These are phyloP conservation scores for Phytophthora macrochlamydospora DNA, from an alignment of 352 stramenopile species.

Conservation along the genomic window DNA sequence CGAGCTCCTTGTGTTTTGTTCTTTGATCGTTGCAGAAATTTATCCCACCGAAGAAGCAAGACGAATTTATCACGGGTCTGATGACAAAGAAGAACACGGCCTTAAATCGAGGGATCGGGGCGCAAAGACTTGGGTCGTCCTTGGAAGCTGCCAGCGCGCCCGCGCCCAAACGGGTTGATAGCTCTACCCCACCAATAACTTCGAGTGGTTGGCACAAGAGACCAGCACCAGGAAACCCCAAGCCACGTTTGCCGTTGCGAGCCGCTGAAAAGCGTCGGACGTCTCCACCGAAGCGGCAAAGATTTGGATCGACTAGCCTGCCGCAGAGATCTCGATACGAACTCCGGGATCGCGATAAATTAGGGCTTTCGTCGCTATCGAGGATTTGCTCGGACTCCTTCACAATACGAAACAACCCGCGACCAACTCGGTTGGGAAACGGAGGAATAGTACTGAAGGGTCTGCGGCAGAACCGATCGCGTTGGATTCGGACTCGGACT, in stretches of 20 bases:
- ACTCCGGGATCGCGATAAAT: slow-evolving; percentile 17
- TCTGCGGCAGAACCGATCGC: slow-evolving; percentile 56
- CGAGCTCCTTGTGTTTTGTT: too few relatives aligned
- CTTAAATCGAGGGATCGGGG: slow-evolving; percentile 18
- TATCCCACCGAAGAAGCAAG: slow-evolving; percentile 31
- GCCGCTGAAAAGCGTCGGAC: slow-evolving; percentile 3
- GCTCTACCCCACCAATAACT: slow-evolving; percentile 6
- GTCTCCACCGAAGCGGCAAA: slow-evolving; percentile 10
- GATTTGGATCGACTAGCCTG: slow-evolving; percentile 7
- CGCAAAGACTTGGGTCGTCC: slow-evolving; percentile 15
- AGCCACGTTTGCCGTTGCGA: slow-evolving; percentile 8
- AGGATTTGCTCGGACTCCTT: not conserved
- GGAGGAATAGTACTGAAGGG: slow-evolving; percentile 32
- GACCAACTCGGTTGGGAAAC: slow-evolving; percentile 21
- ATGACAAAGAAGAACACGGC: slow-evolving; percentile 19
- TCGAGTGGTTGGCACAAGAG: slow-evolving; percentile 30
- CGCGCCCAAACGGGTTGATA: slow-evolving; percentile 2
- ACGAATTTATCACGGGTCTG: slow-evolving; percentile 5
- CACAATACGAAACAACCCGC: not conserved
- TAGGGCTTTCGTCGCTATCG: slow-evolving; percentile 1
- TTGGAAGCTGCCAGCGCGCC: slow-evolving; percentile 36
- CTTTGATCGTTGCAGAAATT: slow-evolving; percentile 19
- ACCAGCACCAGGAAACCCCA: not conserved
- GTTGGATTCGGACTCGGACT: slow-evolving; percentile 53
- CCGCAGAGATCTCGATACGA: slow-evolving; percentile 7